Conservation (phyloP, 345 rosid species). For the Pelargonium nanum region DNA sequence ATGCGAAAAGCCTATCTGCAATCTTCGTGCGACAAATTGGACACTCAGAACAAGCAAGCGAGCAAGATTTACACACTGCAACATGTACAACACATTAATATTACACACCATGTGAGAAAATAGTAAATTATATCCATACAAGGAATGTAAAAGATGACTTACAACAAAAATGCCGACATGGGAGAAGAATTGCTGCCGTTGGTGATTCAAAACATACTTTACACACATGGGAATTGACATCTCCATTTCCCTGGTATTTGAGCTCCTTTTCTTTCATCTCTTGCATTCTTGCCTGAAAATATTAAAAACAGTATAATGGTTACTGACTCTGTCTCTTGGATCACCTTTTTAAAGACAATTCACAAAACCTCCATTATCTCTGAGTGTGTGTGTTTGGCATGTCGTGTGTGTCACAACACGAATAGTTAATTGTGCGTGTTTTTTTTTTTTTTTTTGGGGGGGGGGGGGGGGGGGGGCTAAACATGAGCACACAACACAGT, state of each 20-base stretch:
- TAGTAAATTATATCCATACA: background rate
- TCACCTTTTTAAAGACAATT: background rate
- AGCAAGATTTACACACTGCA: slow-evolving; percentile 98
- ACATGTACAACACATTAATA: slow-evolving; percentile 8
- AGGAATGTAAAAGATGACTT: slow-evolving; percentile 24
- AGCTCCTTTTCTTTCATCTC: slow-evolving; percentile 96
- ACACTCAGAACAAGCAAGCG: slow-evolving; percentile 95
- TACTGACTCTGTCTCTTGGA: background rate
- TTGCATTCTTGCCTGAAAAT: slow-evolving; percentile 81
- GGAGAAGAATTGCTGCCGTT: slow-evolving; percentile 95
- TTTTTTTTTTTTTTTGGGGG: no score
- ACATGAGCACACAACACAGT: no score
- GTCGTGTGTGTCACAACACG: no score
- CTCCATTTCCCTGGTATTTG: slow-evolving; percentile 58
- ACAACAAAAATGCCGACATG: slow-evolving; percentile 99
- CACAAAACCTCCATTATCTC: background rate
- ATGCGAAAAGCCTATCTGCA: slow-evolving; percentile 87
- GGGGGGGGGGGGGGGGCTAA: no score
- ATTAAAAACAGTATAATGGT: background rate
- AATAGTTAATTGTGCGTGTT: no score
- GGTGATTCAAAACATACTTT: slow-evolving; percentile 95
- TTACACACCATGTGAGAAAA: background rate
- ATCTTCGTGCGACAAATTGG: slow-evolving; percentile 97
- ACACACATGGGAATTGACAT: slow-evolving; percentile 83
- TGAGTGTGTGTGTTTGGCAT: no score